Base-by-base conservation (phyloP, 1,284 basidiomycete species). In the Papiliotrema fonsecae region DNA sequence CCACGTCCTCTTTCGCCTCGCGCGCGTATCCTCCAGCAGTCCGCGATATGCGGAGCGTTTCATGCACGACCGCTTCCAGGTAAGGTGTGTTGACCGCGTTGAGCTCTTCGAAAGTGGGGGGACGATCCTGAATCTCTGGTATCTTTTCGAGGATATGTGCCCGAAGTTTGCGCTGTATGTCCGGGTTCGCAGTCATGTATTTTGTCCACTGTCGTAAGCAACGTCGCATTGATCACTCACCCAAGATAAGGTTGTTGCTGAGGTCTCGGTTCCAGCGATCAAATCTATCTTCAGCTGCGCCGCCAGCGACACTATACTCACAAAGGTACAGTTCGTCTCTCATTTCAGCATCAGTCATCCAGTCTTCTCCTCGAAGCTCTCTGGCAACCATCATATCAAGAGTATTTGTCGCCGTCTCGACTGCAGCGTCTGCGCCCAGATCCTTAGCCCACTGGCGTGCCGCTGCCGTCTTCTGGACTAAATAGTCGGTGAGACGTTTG, bases 61-160 rank as follows among this genome's bases (percentile, higher is more conserved):
- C 65, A 16, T 62, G 54, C 3, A 60, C 57, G 2, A 65, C 61
- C 7, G 65, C 65, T 49, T 67, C 65, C 0, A 87, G 62, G 51
- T 78, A 82, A 0, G 77, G 65, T 0, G 84, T 61, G 43, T 82
- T 79, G 1, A 65, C 60, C 0, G 77, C 62, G 30, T 73, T 67
- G 2, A 77, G 61, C 16, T 62, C 54, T 14, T 56, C 56, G 30
- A 53, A 62, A 0, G 49, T 55, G 0, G 59, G 52, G 11, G 42
- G 34, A 1, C 56, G 47, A 34, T 57, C 55, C 28, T 54, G 46
- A 6, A 58, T 27, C 31, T 59, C 55, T 11, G 59, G 55, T n/a
- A 63, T 18, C 16, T 27, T 26, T 4, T 49, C 47, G 1, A 45
- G 44, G 11, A 63, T 26, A 32, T 61, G 54, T 11, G 39, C 31